Evolutionary conservation across 331 rosid genomes (phyloP).

Genomic region (Quercus phellos): DNA sequence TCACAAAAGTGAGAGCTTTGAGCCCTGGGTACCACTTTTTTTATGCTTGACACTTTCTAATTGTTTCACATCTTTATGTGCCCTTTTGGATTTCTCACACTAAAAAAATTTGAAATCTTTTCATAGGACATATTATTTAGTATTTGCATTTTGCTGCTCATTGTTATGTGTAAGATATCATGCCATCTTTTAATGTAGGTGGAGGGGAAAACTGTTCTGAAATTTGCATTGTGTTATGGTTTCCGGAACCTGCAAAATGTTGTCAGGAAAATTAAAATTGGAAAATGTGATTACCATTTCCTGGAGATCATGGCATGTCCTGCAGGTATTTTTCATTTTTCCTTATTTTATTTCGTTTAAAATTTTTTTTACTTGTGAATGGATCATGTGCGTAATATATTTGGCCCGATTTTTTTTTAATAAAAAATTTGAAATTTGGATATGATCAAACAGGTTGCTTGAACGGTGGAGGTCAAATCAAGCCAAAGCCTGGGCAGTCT

Average conservation of each 20-base stretch:
- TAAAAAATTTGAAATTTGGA: background rate
- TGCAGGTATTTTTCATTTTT: conserved; percentile 49
- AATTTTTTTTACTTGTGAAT: background rate
- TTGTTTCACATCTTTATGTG: background rate
- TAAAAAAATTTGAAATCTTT: background rate
- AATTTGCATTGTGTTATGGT: conserved; percentile 83
- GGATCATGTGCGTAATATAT: background rate
- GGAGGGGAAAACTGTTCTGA: conserved; percentile 71
- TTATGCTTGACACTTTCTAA: background rate
- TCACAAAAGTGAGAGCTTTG: no score
- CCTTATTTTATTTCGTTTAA: background rate
- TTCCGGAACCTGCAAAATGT: conserved; percentile 82
- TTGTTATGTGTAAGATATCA: background rate
- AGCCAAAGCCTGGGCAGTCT: conserved; percentile 77
- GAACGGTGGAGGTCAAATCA: conserved; percentile 96
- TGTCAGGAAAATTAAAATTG: conserved; percentile 69
- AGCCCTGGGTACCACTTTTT: no score
- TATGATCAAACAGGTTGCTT: conserved; percentile 64
- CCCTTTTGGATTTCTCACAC: background rate
- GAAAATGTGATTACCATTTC: conserved; percentile 79
- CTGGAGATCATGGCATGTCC: conserved; percentile 99
- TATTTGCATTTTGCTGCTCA: conserved; percentile 11
- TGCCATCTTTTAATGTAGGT: conserved; percentile 43
- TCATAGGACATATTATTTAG: background rate
- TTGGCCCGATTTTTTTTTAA: no score